Evolutionary conservation across 2,329 filamentous ascomycete genomes (phyloP).

Genomic region (Paecilomyces sp.): DNA sequence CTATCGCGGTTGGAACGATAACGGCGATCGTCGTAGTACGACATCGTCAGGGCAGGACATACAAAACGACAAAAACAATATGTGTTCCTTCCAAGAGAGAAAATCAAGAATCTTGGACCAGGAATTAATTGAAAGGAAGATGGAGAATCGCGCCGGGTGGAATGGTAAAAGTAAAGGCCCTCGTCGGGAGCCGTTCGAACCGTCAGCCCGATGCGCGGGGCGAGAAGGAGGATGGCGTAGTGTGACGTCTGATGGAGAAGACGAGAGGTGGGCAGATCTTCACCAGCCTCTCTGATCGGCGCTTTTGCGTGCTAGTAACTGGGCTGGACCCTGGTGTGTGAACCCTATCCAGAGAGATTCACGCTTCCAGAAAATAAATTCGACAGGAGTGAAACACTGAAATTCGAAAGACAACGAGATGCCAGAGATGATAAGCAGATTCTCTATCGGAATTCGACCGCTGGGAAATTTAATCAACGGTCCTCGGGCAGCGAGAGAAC

Average conservation of each 20-base stretch:
- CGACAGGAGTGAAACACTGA: background rate
- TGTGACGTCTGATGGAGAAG: background rate
- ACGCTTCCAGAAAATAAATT: background rate
- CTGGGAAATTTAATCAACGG: background rate
- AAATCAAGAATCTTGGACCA: conserved; percentile 2
- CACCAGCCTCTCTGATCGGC: background rate
- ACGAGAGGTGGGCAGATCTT: background rate
- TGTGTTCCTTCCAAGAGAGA: conserved; percentile 1
- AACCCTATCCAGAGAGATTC: background rate
- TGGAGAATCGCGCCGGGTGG: background rate
- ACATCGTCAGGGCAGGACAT: conserved; percentile 17
- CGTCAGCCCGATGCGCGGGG: background rate
- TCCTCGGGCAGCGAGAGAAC: background rate
- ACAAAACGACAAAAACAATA: conserved; percentile 3
- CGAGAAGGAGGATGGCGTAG: background rate
- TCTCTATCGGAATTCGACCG: background rate
- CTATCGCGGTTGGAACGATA: conserved; percentile 23
- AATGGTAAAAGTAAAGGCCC: background rate
- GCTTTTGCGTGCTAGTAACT: background rate
- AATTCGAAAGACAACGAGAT: background rate
- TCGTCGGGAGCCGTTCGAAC: background rate
- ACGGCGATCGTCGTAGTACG: conserved; percentile 30
- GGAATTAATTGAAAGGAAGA: background rate
- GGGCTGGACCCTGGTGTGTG: background rate
- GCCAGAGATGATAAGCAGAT: background rate